Evolutionary conservation across 495 filamentous ascomycete genomes (phyloP), one percentile per base, ranked within the genome.

Genomic region (Hyaloscypha variabilis): DNA sequence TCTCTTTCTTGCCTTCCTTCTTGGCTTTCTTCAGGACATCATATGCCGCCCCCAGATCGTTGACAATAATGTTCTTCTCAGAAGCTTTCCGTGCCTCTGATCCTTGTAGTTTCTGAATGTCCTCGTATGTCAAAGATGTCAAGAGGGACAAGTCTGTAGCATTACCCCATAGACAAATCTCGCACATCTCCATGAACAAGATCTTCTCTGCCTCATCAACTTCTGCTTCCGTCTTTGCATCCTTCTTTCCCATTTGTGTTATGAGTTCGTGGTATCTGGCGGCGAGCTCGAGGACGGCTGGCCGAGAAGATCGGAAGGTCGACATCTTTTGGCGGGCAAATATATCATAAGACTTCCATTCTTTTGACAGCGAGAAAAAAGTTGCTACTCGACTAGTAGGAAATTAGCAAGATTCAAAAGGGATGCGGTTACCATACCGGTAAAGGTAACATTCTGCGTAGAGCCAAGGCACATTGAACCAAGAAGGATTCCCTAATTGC

Each of bases 81-180:
- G 91, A 86, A 0, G 82, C 84, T 72, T 94, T 94, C 51, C 94
- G 85, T 6, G 94, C 93, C 67, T 93, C 82, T 0, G 91, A 88
- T 1, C 93, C 94, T 75, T 99, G 95, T 17, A 99, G 83, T 72
- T 95, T 94, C 77, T 98, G 95, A 67, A 98, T 94, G 71, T 97
- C 95, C 66, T 96, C 93, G 75, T 97, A 97, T 2, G 91, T 91
- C 60, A 98, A 85, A 65, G 86, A 91, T 0, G 93, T 97, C 42
- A 98, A 80, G 49, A 98, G 89, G 0, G 92, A 96, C 21, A 98
- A 83, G 69, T 98, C 96, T 0, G 94, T 98, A 5, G 96, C 95
- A 76, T 99, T 97, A 10, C 95, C 96, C 95, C 95, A 98, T 23
- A 98, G 84, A 72, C 95, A 97, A 67, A 97, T 95, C 79, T 97